phyloP scores from a whole-genome alignment of 108 stramenopile species.

The Hondaea fermentalgiana region DNA sequence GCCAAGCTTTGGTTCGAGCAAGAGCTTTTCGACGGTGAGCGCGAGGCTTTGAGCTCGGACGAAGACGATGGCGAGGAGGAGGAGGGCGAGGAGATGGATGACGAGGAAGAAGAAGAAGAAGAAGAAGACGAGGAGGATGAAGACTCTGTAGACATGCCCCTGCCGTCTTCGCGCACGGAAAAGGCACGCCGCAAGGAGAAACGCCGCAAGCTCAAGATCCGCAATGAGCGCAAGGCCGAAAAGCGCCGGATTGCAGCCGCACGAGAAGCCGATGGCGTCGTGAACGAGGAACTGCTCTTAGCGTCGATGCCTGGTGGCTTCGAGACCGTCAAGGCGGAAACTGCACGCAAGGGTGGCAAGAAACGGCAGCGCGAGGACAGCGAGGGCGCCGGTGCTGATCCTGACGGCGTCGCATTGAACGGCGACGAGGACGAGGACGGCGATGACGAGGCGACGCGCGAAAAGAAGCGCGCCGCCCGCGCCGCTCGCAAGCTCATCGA shows the following conservation, averaged over 20 bases:
- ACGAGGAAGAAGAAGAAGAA: conserved; percentile 41
- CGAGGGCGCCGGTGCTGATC: background rate
- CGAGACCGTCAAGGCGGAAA: background rate
- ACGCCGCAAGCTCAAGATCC: conserved; percentile 70
- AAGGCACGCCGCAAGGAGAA: conserved; percentile 89
- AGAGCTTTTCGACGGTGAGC: conserved; percentile 66
- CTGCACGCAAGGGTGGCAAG: background rate
- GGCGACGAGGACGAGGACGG: background rate
- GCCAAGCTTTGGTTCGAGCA: conserved; percentile 65
- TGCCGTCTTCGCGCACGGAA: conserved; percentile 64
- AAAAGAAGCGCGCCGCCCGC: background rate
- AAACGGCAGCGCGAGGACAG: background rate
- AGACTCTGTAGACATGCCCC: conserved; percentile 62
- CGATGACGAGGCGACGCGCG: background rate
- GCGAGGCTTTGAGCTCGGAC: conserved; percentile 51
- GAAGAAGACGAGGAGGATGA: conserved; percentile 16
- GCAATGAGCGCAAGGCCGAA: conserved; percentile 69
- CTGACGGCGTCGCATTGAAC: background rate
- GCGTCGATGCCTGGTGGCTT: conserved; percentile 39
- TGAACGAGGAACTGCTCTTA: conserved; percentile 61
- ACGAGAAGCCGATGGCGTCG: conserved; percentile 48
- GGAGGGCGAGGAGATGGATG: conserved; percentile 49
- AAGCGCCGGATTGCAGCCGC: conserved; percentile 47
- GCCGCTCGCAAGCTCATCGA: background rate
- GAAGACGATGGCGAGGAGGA: conserved; percentile 22